Conservation (phyloP, 257 asterid species). For the Verbascum thapsus region DNA sequence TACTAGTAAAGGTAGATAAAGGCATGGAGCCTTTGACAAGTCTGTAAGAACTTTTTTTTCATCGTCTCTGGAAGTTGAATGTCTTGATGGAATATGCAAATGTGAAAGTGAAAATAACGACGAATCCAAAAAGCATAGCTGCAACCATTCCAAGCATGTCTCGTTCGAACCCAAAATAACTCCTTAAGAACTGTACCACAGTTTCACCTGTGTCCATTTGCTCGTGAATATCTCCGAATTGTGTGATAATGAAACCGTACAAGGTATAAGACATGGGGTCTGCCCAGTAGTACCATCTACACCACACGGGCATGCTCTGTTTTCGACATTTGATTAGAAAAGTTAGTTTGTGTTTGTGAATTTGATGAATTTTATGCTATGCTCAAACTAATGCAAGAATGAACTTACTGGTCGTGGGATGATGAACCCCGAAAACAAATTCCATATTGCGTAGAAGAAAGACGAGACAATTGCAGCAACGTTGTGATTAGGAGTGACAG, state of each 20-base stretch:
- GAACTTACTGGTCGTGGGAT: constrained; percentile 73
- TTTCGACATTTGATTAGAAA: neutral
- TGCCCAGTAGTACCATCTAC: constrained; percentile 89
- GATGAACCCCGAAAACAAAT: constrained; percentile 73
- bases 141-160: constrained; percentile 40
- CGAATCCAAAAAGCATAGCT: constrained; percentile 36
- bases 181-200: constrained; percentile 35
- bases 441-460: constrained; percentile 62
- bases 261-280: constrained; percentile 64
- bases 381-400: neutral
- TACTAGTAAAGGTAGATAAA: neutral
- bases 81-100: constrained; percentile 42
- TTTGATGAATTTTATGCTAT: neutral
- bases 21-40: neutral
- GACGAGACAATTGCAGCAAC: constrained; percentile 58
- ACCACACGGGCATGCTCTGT: constrained; percentile 79
- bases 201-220: constrained; percentile 23
- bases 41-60: neutral
- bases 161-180: constrained; percentile 39
- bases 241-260: constrained; percentile 63
- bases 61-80: constrained; percentile 51
- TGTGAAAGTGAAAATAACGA: constrained; percentile 34
- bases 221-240: constrained; percentile 56
- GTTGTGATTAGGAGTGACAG: constrained; percentile 69
- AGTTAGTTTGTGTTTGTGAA: neutral